These are phyloP conservation scores for Lactarius indigo DNA, from an alignment of 768 basidiomycete genomes.

Conservation along the genomic window DNA sequence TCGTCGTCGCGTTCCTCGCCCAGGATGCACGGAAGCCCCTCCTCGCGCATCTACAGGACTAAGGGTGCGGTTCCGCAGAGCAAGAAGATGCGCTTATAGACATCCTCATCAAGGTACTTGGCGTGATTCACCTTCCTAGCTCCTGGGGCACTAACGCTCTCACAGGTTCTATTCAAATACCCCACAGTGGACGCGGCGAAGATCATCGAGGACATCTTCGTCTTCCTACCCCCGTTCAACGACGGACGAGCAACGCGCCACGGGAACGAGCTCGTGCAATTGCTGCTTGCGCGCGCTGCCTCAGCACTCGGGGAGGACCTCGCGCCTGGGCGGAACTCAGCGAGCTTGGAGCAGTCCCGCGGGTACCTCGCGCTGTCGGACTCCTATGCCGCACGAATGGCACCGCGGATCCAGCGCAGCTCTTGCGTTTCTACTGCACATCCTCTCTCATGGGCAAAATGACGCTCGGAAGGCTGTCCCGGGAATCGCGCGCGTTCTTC, in stretches of 20 bases:
- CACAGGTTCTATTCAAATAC: conserved; percentile 51
- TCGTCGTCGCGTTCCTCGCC: conserved; percentile 59
- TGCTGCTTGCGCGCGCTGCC: conserved; percentile 38
- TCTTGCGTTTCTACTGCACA: conserved; percentile 52
- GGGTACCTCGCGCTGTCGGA: conserved; percentile 47
- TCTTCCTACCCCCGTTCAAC: conserved; percentile 45
- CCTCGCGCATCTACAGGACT: conserved; percentile 42
- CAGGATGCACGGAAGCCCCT: conserved; percentile 48
- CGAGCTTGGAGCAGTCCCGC: conserved; percentile 38
- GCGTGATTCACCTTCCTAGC: not conserved
- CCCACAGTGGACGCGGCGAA: conserved; percentile 39
- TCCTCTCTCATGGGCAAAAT: conserved; percentile 42
- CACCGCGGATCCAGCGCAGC: conserved; percentile 40
- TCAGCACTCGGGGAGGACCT: conserved; percentile 34
- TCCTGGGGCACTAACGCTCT: not conserved
- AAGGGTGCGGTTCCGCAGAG: conserved; percentile 39
- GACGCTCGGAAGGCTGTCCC: conserved; percentile 43
- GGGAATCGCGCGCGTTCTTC: conserved; percentile 44
- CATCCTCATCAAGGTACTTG: conserved; percentile 41
- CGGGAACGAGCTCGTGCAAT: conserved; percentile 40
- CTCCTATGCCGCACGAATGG: conserved; percentile 41
- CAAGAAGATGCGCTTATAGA: conserved; percentile 48
- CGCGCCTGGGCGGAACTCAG: conserved; percentile 28
- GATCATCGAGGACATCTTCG: conserved; percentile 52
- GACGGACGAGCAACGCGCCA: conserved; percentile 33